phyloP scores from a whole-genome alignment of 768 basidiomycete species.

The Suillus sp. region DNA sequence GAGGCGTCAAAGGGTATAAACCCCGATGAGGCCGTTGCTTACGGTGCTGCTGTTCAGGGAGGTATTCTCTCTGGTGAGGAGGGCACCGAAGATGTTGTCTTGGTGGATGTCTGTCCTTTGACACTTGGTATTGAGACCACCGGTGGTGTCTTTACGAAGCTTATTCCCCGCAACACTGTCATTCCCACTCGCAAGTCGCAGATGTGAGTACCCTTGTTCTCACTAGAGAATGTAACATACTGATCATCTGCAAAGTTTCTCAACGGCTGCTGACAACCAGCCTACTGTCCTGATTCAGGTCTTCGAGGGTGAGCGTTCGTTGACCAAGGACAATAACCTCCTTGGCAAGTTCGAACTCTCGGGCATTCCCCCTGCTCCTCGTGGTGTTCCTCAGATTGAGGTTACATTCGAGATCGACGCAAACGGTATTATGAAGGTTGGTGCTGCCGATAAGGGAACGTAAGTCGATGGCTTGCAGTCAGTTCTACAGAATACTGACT shows the following conservation, averaged over 20 bases:
- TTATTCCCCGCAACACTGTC: slow-evolving; percentile 97
- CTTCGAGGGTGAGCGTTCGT: slow-evolving; percentile 93
- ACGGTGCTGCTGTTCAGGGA: slow-evolving; percentile 98
- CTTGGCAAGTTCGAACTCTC: slow-evolving; percentile 96
- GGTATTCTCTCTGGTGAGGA: slow-evolving; percentile 96
- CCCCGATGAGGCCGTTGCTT: slow-evolving; percentile 98
- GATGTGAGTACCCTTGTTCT: slow-evolving; percentile 52
- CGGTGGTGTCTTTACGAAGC: slow-evolving; percentile 96
- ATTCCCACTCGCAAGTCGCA: slow-evolving; percentile 98
- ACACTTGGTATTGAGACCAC: slow-evolving; percentile 99
- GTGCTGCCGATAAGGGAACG: slow-evolving; percentile 94
- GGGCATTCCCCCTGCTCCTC: slow-evolving; percentile 91
- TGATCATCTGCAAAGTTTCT: slow-evolving; percentile 48
- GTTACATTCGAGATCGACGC: slow-evolving; percentile 96
- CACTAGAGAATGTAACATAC: slow-evolving; percentile 4
- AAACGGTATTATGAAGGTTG: slow-evolving; percentile 94
- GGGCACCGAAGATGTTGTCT: slow-evolving; percentile 85
- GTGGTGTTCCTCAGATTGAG: slow-evolving; percentile 97
- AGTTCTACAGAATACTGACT: background rate
- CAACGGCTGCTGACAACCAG: slow-evolving; percentile 88
- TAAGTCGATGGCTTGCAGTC: slow-evolving; percentile 35
- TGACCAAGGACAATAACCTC: slow-evolving; percentile 98
- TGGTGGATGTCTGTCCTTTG: slow-evolving; percentile 95
- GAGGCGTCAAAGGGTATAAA: slow-evolving; percentile 99
- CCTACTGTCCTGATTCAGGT: slow-evolving; percentile 97